Evolutionary conservation across 208 protist genomes (phyloP).

Genomic region (Spongospora subterranea): DNA sequence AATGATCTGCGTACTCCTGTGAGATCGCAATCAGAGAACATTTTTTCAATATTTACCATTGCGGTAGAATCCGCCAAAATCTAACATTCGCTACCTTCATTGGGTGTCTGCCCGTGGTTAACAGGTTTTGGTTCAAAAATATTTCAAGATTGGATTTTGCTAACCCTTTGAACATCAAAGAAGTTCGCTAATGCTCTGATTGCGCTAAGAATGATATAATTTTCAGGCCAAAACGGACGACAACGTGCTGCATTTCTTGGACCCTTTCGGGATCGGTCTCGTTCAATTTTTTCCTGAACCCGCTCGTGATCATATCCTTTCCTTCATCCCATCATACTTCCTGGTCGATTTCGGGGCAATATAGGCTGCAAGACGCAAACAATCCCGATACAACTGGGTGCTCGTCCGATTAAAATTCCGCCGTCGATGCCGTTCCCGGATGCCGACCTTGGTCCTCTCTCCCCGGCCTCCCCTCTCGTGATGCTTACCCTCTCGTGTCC

Average conservation of each 20-base stretch:
- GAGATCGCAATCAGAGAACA: no score
- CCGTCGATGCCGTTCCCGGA: no score
- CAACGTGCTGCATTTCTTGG: background rate
- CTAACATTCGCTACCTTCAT: no score
- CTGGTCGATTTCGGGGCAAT: conserved; percentile 19
- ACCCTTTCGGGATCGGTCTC: background rate
- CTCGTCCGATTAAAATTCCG: no score
- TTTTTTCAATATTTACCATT: no score
- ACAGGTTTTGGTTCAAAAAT: no score
- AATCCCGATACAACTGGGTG: conserved; percentile 22
- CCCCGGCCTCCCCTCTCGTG: no score
- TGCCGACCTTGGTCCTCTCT: no score
- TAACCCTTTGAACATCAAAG: background rate
- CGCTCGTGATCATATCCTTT: background rate
- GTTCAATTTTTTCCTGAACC: background rate
- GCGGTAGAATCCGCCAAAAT: no score
- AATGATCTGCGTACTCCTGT: no score
- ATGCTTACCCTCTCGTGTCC: no score
- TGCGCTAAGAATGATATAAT: conserved; percentile 10
- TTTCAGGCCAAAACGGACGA: background rate
- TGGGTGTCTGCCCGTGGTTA: no score
- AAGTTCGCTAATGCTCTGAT: conserved; percentile 22
- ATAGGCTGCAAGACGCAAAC: conserved; percentile 19
- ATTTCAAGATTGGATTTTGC: background rate
- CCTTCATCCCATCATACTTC: background rate